A percentile compares a stretch with the other conserved stretches of the same genome.
Evolutionary conservation across 495 filamentous ascomycete species (phyloP).

Genomic region (Annulohypoxylon moriforme): DNA sequence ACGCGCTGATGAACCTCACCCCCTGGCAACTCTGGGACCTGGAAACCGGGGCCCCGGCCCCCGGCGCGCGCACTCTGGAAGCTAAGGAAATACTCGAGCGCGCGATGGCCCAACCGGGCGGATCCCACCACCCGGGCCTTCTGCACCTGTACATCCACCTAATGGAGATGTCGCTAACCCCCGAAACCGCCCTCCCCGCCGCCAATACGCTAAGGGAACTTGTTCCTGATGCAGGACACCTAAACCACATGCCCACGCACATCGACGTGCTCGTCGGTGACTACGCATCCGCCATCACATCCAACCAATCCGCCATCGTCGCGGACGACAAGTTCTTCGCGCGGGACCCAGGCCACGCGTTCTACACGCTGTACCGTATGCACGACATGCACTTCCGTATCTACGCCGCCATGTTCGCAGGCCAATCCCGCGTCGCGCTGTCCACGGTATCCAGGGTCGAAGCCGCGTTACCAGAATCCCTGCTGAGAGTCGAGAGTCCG

Average conservation of each 20-base stretch:
- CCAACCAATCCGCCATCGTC: slow-evolving; percentile 71
- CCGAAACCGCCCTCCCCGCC: slow-evolving; percentile 66
- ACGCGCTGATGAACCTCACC: slow-evolving; percentile 75
- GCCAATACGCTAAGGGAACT: slow-evolving; percentile 71
- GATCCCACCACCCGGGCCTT: slow-evolving; percentile 68
- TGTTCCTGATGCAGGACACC: slow-evolving; percentile 73
- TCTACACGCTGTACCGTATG: slow-evolving; percentile 74
- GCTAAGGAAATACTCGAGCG: slow-evolving; percentile 65
- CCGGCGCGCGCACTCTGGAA: slow-evolving; percentile 67
- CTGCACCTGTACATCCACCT: slow-evolving; percentile 78
- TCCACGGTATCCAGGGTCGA: slow-evolving; percentile 63
- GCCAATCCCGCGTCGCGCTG: slow-evolving; percentile 65
- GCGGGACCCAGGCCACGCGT: slow-evolving; percentile 59
- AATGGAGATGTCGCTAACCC: slow-evolving; percentile 76
- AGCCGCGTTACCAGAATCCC: slow-evolving; percentile 63
- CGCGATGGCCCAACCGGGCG: slow-evolving; percentile 57
- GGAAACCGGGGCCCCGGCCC: slow-evolving; percentile 64
- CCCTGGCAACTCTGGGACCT: slow-evolving; percentile 77
- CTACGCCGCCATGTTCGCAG: slow-evolving; percentile 78
- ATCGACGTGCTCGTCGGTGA: slow-evolving; percentile 75
- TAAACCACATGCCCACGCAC: slow-evolving; percentile 80
- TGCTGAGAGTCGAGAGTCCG: slow-evolving; percentile 71
- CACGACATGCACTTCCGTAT: slow-evolving; percentile 76
- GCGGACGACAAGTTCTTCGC: slow-evolving; percentile 71
- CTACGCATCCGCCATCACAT: slow-evolving; percentile 68